Conservation (phyloP, 2,329 filamentous ascomycete species). For the Hawksworthiomyces lignivorus region DNA sequence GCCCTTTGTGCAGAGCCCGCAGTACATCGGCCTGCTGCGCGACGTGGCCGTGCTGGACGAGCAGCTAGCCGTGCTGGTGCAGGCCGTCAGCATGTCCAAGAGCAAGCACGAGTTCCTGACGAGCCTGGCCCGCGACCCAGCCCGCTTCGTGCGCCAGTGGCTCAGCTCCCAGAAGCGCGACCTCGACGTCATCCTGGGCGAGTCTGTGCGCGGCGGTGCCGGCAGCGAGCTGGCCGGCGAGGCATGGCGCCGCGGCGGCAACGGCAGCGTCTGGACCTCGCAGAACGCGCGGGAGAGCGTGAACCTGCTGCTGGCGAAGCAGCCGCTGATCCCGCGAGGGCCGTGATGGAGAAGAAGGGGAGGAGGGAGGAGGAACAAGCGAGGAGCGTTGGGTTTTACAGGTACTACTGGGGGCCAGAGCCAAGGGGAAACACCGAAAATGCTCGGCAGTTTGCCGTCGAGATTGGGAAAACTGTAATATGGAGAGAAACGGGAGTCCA, state of each 20-base stretch:
- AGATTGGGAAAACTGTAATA: too few relatives aligned
- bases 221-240: conserved; percentile 37
- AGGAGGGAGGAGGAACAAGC: too few relatives aligned
- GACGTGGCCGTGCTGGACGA: conserved; percentile 75
- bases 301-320: conserved; percentile 50
- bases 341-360: not conserved
- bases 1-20: conserved; percentile 59
- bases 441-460: too few relatives aligned
- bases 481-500: conserved; percentile 1
- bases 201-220: conserved; percentile 56
- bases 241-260: conserved; percentile 60
- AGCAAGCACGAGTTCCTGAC: conserved; percentile 86
- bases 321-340: conserved; percentile 24
- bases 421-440: too few relatives aligned
- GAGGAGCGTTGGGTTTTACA: too few relatives aligned
- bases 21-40: conserved; percentile 64
- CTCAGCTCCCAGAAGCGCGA: conserved; percentile 85
- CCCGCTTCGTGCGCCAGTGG: conserved; percentile 80
- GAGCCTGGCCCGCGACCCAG: conserved; percentile 70
- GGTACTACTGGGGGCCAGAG: too few relatives aligned
- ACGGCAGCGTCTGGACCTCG: conserved; percentile 48
- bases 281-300: conserved; percentile 56
- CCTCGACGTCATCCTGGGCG: conserved; percentile 78
- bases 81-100: conserved; percentile 76
- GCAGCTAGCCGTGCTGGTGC: conserved; percentile 73